These are phyloP conservation scores for Leptographium wingfieldii DNA, from an alignment of 2,329 filamentous ascomycete species.

Conservation along the genomic window DNA sequence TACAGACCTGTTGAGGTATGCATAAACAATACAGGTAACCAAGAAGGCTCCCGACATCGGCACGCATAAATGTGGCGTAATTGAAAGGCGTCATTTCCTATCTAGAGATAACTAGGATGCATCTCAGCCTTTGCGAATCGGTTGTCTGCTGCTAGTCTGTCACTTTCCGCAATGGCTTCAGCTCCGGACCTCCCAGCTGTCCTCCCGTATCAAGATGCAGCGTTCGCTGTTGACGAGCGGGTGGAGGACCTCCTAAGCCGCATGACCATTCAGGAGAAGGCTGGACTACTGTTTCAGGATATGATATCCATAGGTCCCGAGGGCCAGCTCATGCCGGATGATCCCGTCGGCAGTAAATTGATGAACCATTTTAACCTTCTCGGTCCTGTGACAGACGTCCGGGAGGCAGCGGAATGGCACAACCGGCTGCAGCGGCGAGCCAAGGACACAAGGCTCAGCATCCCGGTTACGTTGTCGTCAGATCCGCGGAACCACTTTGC, in stretches of 20 bases:
- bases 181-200: background rate
- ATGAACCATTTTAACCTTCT: slow-evolving; percentile 12
- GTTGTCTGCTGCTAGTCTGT: background rate
- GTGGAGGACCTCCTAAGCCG: background rate
- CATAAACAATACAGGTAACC: too few relatives aligned
- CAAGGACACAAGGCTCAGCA: slow-evolving; percentile 30
- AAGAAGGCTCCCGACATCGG: too few relatives aligned
- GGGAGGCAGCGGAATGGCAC: slow-evolving; percentile 23
- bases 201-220: background rate
- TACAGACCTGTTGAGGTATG: too few relatives aligned
- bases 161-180: background rate
- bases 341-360: background rate
- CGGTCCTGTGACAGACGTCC: slow-evolving; percentile 17
- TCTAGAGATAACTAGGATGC: background rate
- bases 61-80: too few relatives aligned
- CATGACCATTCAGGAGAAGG: background rate
- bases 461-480: slow-evolving; percentile 33
- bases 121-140: background rate
- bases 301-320: background rate
- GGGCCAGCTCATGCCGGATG: background rate
- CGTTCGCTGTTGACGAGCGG: background rate
- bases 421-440: slow-evolving; percentile 30
- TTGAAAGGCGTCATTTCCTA: too few relatives aligned
- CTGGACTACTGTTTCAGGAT: background rate
- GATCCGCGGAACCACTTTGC: slow-evolving; percentile 22